Base-by-base conservation (phyloP, 352 stramenopile species). In the Globisporangium apiculatum region DNA sequence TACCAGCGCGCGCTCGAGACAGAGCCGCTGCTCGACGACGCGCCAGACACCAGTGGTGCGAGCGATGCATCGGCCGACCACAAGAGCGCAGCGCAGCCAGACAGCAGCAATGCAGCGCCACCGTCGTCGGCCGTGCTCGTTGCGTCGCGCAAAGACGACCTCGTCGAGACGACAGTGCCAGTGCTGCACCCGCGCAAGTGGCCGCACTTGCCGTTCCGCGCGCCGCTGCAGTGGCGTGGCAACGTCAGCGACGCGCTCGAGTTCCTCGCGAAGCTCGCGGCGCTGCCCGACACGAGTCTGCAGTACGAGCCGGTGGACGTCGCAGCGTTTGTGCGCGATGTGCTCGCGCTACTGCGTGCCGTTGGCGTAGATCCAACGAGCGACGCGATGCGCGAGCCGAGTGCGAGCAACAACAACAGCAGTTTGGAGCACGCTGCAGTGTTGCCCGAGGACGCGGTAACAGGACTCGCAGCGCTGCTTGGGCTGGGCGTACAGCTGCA, bases 291-390 rank as follows among this genome's bases (percentile, higher is more conserved):
- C 15, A 62, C 64, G 18, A 88, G 74, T 56, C 55, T 92, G 9
- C 63, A 84, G 5, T 92, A 92, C 51, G 82, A 92, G 41, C 76
- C 79, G 0, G 69, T 92, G 37, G 65, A 87, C 53, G 38, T 76
- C 0, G 61, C 69, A 14, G 57, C 42, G 35, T 89, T 92, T 66
- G 49, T 63, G 1, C 17, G 51, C 8, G 59, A 63, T 5, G 64
- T 72, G 7, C 53, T 57, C 3, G 48, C 53, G 17, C 53, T 71
- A 2, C 40, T 84, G 18, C 48, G 61, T 42, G 40, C 55, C 5
- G 47, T 48, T n/a, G 65, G 69, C 36, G 24, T 31, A 31, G 24
- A 31, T 31, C 37, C 66, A 14, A 50, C 68, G 17, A 24, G 48
- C 8, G 35, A 58, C 12, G 60, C 54, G 9, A 15, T 12, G n/a